phyloP scores from a whole-genome alignment of 257 asterid species.

The Scutellaria baicalensis region DNA sequence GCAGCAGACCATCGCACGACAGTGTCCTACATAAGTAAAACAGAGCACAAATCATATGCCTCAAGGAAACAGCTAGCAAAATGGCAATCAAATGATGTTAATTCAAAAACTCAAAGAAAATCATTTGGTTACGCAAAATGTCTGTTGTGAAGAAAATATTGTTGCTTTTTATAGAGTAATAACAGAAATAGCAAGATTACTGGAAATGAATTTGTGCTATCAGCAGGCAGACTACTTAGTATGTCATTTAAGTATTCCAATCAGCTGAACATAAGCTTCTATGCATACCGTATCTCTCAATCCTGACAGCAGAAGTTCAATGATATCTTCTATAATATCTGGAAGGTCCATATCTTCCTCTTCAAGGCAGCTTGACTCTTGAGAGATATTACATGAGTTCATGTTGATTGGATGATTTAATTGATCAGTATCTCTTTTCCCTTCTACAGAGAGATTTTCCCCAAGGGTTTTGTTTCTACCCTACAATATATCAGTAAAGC shows the following conservation, averaged over 20 bases:
- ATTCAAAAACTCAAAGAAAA: not conserved
- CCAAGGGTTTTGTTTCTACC: slow-evolving; percentile 61
- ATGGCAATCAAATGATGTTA: not conserved
- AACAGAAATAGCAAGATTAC: slow-evolving; percentile 2
- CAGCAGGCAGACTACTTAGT: slow-evolving; percentile 1
- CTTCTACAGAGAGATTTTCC: slow-evolving; percentile 32
- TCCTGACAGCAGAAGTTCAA: slow-evolving; percentile 72
- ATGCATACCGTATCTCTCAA: slow-evolving; percentile 82
- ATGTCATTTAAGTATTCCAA: slow-evolving; percentile 9
- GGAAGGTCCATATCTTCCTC: slow-evolving; percentile 96
- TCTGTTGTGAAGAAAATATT: not conserved
- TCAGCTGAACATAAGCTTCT: slow-evolving; percentile 29
- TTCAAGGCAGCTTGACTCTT: slow-evolving; percentile 38
- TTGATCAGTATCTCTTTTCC: slow-evolving; percentile 27
- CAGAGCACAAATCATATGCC: not conserved
- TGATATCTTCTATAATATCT: slow-evolving; percentile 77
- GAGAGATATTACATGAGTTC: slow-evolving; percentile 24
- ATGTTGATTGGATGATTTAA: slow-evolving; percentile 21
- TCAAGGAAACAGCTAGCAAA: not conserved
- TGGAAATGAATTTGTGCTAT: not conserved
- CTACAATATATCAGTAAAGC: slow-evolving; percentile 34
- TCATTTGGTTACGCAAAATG: not conserved
- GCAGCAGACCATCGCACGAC: slow-evolving; percentile 99
- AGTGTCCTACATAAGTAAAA: slow-evolving; percentile 58
- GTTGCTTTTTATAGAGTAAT: not conserved